Conservation (phyloP, 1,284 basidiomycete species). For the Ganoderma meredithae region DNA sequence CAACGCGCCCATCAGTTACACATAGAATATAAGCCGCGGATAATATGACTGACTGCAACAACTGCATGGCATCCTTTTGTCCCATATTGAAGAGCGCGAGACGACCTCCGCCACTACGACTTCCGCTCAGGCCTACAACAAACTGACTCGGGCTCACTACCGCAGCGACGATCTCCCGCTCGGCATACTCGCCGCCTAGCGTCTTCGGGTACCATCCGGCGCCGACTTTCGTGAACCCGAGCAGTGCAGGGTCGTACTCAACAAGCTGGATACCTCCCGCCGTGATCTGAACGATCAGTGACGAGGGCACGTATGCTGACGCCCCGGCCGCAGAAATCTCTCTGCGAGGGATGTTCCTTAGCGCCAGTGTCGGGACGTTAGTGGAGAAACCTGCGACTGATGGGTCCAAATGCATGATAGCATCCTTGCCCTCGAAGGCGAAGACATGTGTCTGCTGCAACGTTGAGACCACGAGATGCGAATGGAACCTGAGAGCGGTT, state of each 20-base stretch:
- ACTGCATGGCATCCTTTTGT: constrained; percentile 48
- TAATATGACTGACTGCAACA: constrained; percentile 43
- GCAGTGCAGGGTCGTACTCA: constrained; percentile 53
- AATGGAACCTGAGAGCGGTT: constrained; percentile 48
- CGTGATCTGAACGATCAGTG: constrained; percentile 77
- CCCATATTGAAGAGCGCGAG: constrained; percentile 60
- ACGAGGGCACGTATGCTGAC: constrained; percentile 58
- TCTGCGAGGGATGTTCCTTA: constrained; percentile 61
- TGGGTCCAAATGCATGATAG: constrained; percentile 48
- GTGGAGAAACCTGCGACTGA: constrained; percentile 52
- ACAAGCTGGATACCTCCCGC: constrained; percentile 60
- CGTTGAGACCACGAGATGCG: constrained; percentile 67
- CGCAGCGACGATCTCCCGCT: constrained; percentile 69
- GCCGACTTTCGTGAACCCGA: constrained; percentile 44
- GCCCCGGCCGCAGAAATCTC: constrained; percentile 33
- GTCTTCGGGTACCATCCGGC: constrained; percentile 44
- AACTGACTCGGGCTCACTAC: constrained; percentile 70
- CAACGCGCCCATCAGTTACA: neutral
- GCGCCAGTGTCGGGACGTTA: constrained; percentile 67
- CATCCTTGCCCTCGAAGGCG: constrained; percentile 50
- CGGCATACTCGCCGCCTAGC: constrained; percentile 38
- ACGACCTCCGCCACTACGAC: constrained; percentile 54
- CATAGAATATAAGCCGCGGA: neutral
- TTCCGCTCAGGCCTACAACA: constrained; percentile 65
- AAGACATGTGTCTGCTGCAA: constrained; percentile 61